These are phyloP conservation scores for Ophiostoma pallidulum DNA, from an alignment of 2,329 filamentous ascomycete species.

Conservation along the genomic window DNA sequence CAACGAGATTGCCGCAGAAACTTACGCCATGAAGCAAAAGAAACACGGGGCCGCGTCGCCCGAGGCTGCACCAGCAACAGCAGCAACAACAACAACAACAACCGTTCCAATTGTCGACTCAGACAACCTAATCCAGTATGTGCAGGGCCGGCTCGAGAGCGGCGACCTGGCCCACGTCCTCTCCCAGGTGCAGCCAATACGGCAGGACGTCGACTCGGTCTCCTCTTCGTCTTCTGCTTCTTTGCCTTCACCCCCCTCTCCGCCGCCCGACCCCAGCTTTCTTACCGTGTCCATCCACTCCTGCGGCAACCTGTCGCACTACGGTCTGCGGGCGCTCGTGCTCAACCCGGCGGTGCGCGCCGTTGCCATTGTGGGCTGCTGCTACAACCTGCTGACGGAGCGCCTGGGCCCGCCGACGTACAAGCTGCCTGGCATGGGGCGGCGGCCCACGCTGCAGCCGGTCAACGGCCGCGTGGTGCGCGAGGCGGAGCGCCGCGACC, in stretches of 20 bases:
- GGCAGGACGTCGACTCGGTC: constrained; percentile 30
- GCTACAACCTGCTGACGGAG: constrained; percentile 94
- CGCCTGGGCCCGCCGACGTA: constrained; percentile 77
- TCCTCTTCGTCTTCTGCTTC: constrained; percentile 31
- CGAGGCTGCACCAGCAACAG: too few relatives aligned
- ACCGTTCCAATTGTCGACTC: constrained; percentile 62
- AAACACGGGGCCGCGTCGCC: constrained; percentile 34
- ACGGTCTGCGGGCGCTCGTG: constrained; percentile 76
- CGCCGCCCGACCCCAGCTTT: constrained; percentile 35
- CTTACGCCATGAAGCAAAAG: constrained; percentile 1
- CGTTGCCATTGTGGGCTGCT: constrained; percentile 95
- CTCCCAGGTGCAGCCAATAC: constrained; percentile 51
- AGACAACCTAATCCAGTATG: constrained; percentile 65
- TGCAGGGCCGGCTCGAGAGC: constrained; percentile 63
- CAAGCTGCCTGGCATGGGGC: constrained; percentile 61
- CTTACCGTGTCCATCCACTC: constrained; percentile 96
- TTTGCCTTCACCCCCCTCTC: constrained; percentile 96
- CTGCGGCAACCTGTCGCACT: constrained; percentile 94
- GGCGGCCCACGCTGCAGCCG: constrained; percentile 55
- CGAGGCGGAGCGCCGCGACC: constrained; percentile 66
- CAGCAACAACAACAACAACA: constrained; percentile 57
- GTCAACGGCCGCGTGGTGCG: constrained; percentile 58
- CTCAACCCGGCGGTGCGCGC: constrained; percentile 76
- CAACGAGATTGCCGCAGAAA: constrained; percentile 9
- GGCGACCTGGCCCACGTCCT: constrained; percentile 62